Conservation (phyloP, 2,329 filamentous ascomycete genomes). For the Colletotrichum viniferum region DNA sequence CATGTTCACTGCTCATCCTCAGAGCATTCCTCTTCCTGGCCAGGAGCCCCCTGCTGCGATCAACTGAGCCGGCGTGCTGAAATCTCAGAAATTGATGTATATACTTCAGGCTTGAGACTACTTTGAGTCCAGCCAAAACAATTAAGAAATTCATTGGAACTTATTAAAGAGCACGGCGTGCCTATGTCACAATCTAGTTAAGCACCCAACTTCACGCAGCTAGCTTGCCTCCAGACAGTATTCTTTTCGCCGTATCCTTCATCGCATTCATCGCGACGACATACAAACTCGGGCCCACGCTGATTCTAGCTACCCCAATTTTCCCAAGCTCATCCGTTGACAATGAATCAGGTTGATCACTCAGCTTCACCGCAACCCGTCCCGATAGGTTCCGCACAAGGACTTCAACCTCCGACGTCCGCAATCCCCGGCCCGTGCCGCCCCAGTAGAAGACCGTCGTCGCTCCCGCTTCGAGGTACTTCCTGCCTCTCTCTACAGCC, state of each 20-base stretch:
- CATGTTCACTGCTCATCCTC: constrained; percentile 21
- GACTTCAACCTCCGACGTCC: constrained; percentile 47
- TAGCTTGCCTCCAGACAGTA: constrained; percentile 28
- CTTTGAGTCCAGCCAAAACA: neutral
- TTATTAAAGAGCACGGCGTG: neutral
- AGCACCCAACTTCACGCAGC: neutral
- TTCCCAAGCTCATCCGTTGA: constrained; percentile 47
- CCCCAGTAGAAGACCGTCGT: constrained; percentile 67
- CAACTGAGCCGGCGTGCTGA: neutral
- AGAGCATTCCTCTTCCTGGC: constrained; percentile 18
- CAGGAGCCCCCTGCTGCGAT: constrained; percentile 6
- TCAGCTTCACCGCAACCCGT: constrained; percentile 51
- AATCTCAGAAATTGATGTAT: neutral
- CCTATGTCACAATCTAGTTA: neutral
- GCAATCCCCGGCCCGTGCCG: constrained; percentile 44
- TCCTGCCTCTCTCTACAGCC: constrained; percentile 56
- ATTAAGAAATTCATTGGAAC: neutral
- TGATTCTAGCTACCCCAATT: constrained; percentile 60
- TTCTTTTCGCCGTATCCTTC: constrained; percentile 35
- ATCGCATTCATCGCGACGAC: constrained; percentile 42
- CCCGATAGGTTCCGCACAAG: constrained; percentile 55
- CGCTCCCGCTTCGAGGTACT: constrained; percentile 63
- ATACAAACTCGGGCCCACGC: constrained; percentile 55
- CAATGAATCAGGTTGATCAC: constrained; percentile 39
- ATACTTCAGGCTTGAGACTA: neutral